Conservation (phyloP, 148 eudicot genomes). For the Nepenthes mirabilis region DNA sequence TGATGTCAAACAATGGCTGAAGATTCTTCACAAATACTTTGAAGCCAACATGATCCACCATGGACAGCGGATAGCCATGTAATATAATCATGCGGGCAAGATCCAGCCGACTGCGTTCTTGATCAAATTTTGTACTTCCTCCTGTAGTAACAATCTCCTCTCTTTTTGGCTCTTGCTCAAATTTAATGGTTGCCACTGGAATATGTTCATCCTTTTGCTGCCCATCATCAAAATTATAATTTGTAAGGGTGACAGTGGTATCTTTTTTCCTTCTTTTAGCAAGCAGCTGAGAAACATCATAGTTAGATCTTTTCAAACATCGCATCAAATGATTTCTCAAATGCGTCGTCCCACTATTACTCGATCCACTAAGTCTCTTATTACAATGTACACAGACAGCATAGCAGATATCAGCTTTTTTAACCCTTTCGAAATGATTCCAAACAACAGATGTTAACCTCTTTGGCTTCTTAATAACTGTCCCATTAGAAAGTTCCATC, state of each 20-base stretch:
- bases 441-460: conserved; percentile 90
- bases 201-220: conserved; percentile 53
- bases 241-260: conserved; percentile 27
- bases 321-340: conserved; percentile 90
- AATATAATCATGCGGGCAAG: conserved; percentile 91
- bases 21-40: conserved; percentile 82
- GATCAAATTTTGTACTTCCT: conserved; percentile 71
- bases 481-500: conserved; percentile 64
- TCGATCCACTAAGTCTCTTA: conserved; percentile 92
- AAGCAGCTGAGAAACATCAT: conserved; percentile 82
- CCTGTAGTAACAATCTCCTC: conserved; percentile 52
- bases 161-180: conserved; percentile 59
- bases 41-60: conserved; percentile 89
- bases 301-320: conserved; percentile 82
- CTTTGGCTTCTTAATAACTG: conserved; percentile 81
- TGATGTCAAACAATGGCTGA: conserved; percentile 75
- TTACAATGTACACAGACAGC: conserved; percentile 90
- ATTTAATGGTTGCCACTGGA: conserved; percentile 39
- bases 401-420: conserved; percentile 73
- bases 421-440: conserved; percentile 96
- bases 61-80: conserved; percentile 85
- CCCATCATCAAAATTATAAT: conserved; percentile 41
- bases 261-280: conserved; percentile 77
- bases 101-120: conserved; percentile 73
- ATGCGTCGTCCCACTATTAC: conserved; percentile 97